Evolutionary conservation across 2,329 filamentous ascomycete genomes (phyloP).

Genomic region (Colletotrichum orbiculare): DNA sequence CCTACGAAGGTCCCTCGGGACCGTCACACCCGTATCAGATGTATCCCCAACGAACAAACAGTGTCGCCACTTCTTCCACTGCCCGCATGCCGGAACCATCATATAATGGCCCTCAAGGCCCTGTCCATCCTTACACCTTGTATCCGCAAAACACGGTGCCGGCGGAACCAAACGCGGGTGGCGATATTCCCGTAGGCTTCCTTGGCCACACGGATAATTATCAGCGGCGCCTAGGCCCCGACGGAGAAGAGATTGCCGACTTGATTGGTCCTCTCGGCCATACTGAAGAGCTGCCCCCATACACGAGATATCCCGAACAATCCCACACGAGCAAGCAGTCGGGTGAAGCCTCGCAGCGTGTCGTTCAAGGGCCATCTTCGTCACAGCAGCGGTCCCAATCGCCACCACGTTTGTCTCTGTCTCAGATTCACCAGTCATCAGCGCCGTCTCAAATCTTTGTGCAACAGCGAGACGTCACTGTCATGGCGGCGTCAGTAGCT

Average conservation of each 20-base stretch:
- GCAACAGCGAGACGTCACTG: slow-evolving; percentile 18
- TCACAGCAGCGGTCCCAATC: slow-evolving; percentile 5
- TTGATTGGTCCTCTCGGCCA: slow-evolving; percentile 90
- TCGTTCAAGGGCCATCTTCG: slow-evolving; percentile 4
- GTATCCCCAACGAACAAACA: slow-evolving; percentile 80
- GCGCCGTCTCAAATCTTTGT: too few species aligned
- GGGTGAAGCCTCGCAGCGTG: neutral
- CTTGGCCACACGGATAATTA: slow-evolving; percentile 74
- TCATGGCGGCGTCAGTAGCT: slow-evolving; percentile 34
- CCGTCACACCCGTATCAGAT: slow-evolving; percentile 88
- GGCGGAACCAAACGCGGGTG: slow-evolving; percentile 58
- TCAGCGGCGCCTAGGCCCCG: slow-evolving; percentile 78
- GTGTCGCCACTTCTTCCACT: slow-evolving; percentile 79
- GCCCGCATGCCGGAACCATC: slow-evolving; percentile 67
- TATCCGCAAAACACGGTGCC: slow-evolving; percentile 83
- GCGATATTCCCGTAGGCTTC: slow-evolving; percentile 77
- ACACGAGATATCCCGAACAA: slow-evolving; percentile 88
- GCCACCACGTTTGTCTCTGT: neutral
- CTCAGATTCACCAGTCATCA: too few species aligned
- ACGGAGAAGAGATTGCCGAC: slow-evolving; percentile 87
- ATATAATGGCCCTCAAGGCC: slow-evolving; percentile 71
- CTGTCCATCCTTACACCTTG: slow-evolving; percentile 86
- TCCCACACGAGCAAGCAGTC: slow-evolving; percentile 64
- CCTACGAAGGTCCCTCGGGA: slow-evolving; percentile 75
- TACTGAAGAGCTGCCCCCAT: slow-evolving; percentile 90